Evolutionary conservation across 2,329 filamentous ascomycete genomes (phyloP).

Genomic region (Sclerotinia glacialis): DNA sequence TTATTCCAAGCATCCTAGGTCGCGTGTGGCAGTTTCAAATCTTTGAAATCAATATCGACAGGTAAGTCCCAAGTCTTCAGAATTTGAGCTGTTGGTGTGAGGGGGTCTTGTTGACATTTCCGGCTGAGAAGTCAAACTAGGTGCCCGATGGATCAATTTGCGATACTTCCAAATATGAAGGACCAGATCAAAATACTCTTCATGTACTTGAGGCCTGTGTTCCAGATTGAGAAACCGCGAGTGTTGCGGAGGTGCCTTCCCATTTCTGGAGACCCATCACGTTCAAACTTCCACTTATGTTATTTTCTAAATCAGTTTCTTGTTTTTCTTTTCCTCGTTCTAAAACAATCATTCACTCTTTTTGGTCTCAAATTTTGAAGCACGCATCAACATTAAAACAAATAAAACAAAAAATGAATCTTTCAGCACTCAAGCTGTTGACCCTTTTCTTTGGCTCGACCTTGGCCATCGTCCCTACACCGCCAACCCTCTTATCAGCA

Average conservation of each 20-base stretch:
- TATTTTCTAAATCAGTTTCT: not conserved
- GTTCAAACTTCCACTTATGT: not conserved
- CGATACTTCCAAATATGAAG: not conserved
- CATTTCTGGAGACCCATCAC: not conserved
- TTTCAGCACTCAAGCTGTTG: not conserved
- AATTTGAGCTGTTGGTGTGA: not conserved
- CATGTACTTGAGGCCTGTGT: not conserved
- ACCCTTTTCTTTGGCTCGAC: not conserved
- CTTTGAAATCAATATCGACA: not conserved
- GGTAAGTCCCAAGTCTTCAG: not conserved
- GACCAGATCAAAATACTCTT: not conserved
- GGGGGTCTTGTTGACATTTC: no score
- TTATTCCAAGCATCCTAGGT: not conserved
- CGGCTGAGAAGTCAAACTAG: not conserved
- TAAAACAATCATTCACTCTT: not conserved
- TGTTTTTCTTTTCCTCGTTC: not conserved
- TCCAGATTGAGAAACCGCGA: not conserved
- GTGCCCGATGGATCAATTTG: not conserved
- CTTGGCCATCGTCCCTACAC: not conserved
- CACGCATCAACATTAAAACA: not conserved
- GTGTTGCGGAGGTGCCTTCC: not conserved
- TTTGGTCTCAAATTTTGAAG: conserved; percentile 3
- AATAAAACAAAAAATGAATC: conserved; percentile 1
- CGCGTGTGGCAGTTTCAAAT: not conserved
- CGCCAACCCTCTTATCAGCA: not conserved